phyloP scores from a whole-genome alignment of 1,284 basidiomycete genomes.

The Rhodotorula sp. region DNA sequence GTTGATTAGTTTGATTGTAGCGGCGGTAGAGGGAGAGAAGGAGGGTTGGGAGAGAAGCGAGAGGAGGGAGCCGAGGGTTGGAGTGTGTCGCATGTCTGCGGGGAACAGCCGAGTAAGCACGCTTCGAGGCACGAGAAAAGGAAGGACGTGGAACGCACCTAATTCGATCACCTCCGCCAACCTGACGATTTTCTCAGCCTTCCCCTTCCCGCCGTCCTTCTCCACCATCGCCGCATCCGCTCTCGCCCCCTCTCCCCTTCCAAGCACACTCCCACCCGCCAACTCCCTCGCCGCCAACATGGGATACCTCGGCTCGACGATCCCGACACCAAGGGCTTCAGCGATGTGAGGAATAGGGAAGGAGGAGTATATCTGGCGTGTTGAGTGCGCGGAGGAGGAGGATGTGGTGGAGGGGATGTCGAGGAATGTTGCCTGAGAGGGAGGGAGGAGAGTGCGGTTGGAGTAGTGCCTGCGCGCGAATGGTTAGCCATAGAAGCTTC shows the following conservation, averaged over 20 bases:
- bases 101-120: too few species aligned
- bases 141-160: slow-evolving; percentile 1
- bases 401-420: neutral
- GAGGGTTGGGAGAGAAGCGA: neutral
- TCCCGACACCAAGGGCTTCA: neutral
- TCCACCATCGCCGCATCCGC: neutral
- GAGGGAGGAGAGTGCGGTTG: slow-evolving; percentile 11
- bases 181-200: neutral
- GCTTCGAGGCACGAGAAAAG: neutral
- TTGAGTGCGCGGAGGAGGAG: neutral
- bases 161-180: slow-evolving; percentile 11
- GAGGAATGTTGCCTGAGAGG: slow-evolving; percentile 10
- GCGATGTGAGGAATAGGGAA: slow-evolving; percentile 23
- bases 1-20: slow-evolving; percentile 12
- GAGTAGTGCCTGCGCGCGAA: slow-evolving; percentile 12
- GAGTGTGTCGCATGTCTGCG: slow-evolving; percentile 21
- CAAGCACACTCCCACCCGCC: slow-evolving; percentile 12
- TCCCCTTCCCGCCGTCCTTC: neutral
- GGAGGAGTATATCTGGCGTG: neutral
- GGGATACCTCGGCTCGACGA: slow-evolving; percentile 27
- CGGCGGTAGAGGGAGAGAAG: slow-evolving; percentile 1
- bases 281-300: neutral
- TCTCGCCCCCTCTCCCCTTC: neutral
- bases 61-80: slow-evolving; percentile 2
- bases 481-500: rapidly evolving